Conservation (phyloP, 768 basidiomycete genomes). For the Mycena rosella region DNA sequence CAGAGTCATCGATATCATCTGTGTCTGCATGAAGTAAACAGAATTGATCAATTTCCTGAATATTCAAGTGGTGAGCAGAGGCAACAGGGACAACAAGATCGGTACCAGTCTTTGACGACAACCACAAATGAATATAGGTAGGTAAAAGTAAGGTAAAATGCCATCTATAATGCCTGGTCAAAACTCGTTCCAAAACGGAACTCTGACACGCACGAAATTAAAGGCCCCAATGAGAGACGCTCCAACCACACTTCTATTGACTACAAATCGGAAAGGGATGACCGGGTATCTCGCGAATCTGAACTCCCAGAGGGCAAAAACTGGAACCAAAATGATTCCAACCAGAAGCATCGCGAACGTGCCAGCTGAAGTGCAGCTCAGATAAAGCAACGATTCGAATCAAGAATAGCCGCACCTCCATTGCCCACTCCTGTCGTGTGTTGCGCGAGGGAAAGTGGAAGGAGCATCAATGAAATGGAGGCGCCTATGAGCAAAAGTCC, state of each 20-base stretch:
- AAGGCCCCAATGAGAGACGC: conserved; percentile 73
- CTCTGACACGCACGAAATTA: conserved; percentile 61
- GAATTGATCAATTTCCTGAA: conserved; percentile 65
- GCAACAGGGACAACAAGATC: not conserved
- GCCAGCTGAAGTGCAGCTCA: conserved; percentile 50
- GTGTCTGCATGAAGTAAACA: conserved; percentile 75
- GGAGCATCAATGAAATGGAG: conserved; percentile 63
- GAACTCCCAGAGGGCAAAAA: conserved; percentile 61
- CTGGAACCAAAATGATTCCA: conserved; percentile 58
- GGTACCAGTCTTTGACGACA: conserved; percentile 63
- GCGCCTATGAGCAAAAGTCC: conserved; percentile 66
- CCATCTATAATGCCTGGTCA: conserved; percentile 53
- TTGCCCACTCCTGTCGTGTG: conserved; percentile 57
- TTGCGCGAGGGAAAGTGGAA: conserved; percentile 65
- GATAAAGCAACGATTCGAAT: not conserved
- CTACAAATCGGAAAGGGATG: conserved; percentile 69
- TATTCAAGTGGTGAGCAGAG: not conserved
- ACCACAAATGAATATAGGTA: conserved; percentile 81
- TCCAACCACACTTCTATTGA: conserved; percentile 69
- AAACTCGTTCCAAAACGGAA: not conserved
- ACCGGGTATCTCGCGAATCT: conserved; percentile 69
- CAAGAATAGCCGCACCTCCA: conserved; percentile 54
- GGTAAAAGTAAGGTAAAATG: conserved; percentile 77
- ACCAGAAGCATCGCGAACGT: conserved; percentile 66
- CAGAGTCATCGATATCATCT: conserved; percentile 70